Conservation (phyloP, 2,329 filamentous ascomycete species). For the Amylocarpus encephaloides region DNA sequence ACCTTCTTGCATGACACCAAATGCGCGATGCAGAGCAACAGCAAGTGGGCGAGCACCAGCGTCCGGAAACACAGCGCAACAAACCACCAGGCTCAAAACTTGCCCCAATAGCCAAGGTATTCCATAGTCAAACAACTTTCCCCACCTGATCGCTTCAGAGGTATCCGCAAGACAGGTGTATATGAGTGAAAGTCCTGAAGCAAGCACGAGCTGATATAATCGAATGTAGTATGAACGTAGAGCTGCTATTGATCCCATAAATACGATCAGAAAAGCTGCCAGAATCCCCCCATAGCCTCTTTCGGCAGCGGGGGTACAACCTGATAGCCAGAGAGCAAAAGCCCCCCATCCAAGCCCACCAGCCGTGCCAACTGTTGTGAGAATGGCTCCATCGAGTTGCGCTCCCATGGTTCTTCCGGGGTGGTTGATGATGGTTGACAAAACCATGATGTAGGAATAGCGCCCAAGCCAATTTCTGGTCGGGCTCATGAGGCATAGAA, state of each 20-base stretch:
- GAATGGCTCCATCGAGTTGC: constrained; percentile 48
- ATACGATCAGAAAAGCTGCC: constrained; percentile 48
- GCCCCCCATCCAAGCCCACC: constrained; percentile 50
- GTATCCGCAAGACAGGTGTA: constrained; percentile 49
- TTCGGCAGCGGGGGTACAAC: constrained; percentile 40
- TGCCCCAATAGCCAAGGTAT: constrained; percentile 52
- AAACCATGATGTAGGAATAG: constrained; percentile 49
- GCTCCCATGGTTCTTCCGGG: constrained; percentile 49
- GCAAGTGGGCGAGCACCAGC: constrained; percentile 49
- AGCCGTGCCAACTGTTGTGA: constrained; percentile 48
- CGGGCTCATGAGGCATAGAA: constrained; percentile 46
- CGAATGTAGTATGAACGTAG: constrained; percentile 50
- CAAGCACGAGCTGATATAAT: constrained; percentile 49
- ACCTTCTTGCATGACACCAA: constrained; percentile 40
- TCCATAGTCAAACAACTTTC: constrained; percentile 45
- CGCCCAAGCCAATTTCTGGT: constrained; percentile 45
- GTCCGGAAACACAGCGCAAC: constrained; percentile 45
- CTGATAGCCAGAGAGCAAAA: constrained; percentile 47
- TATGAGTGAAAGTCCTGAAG: constrained; percentile 48
- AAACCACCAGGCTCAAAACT: constrained; percentile 44
- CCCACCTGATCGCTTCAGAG: constrained; percentile 40
- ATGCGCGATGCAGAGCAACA: constrained; percentile 40
- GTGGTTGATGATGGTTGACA: constrained; percentile 54
- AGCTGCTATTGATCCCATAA: constrained; percentile 46
- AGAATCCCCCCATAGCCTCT: constrained; percentile 48